Percentiles rank a stretch among this genome's conserved stretches.
Conservation (phyloP, 2,329 filamentous ascomycete species). For the Gremmenia infestans region DNA sequence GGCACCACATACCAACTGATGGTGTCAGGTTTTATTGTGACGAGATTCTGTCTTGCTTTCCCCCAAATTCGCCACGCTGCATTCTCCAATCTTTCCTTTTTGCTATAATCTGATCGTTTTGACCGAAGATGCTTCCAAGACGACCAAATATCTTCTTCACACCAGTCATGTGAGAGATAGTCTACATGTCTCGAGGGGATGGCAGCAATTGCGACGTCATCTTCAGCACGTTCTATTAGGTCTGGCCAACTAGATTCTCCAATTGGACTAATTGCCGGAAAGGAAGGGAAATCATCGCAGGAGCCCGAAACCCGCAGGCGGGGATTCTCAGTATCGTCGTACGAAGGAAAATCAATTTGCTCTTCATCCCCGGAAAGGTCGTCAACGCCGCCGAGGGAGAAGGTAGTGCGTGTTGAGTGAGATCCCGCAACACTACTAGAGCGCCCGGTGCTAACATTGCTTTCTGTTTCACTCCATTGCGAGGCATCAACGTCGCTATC, state of each 20-base stretch:
- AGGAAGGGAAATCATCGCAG: not conserved
- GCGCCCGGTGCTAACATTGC: not conserved
- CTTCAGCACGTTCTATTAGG: slow-evolving; percentile 35
- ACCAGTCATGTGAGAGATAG: slow-evolving; percentile 92
- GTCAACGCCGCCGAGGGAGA: not conserved
- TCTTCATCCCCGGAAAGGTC: slow-evolving; percentile 1
- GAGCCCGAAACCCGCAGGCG: not conserved
- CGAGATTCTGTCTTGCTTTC: slow-evolving; percentile 80
- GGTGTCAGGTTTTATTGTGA: slow-evolving; percentile 82
- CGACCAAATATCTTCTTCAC: slow-evolving; percentile 93
- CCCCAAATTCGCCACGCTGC: slow-evolving; percentile 96
- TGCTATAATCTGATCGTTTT: slow-evolving; percentile 66
- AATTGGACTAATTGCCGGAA: not conserved
- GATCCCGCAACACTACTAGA: slow-evolving; percentile 1
- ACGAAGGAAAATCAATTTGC: slow-evolving; percentile 3
- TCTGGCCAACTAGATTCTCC: not conserved
- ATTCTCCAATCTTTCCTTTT: slow-evolving; percentile 67
- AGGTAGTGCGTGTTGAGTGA: not conserved
- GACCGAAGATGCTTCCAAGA: slow-evolving; percentile 92
- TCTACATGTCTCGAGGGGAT: slow-evolving; percentile 70
- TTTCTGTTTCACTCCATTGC: slow-evolving; percentile 5
- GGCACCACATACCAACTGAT: slow-evolving; percentile 62
- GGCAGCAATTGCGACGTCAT: slow-evolving; percentile 46
- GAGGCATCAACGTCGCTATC: slow-evolving; percentile 1
- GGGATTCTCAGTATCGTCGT: slow-evolving; percentile 1